Conservation (phyloP, 495 filamentous ascomycete genomes). For the Aspergillus cavernicola region DNA sequence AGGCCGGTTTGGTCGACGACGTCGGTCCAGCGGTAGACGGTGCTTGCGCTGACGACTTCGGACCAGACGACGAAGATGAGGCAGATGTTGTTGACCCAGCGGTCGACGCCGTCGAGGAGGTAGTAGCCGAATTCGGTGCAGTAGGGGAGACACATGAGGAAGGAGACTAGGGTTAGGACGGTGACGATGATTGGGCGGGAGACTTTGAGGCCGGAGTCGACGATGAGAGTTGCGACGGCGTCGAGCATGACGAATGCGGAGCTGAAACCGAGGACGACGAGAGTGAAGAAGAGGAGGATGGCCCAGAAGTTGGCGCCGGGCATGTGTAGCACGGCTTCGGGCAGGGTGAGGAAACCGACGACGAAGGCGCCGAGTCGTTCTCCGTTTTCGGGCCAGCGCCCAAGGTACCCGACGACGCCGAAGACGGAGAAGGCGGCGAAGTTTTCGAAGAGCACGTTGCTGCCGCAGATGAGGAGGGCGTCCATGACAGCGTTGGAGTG, state of each 20-base stretch:
- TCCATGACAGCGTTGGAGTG: constrained; percentile 39
- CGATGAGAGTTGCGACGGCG: constrained; percentile 20
- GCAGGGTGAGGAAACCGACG: constrained; percentile 37
- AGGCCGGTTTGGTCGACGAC: constrained; percentile 29
- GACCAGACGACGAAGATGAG: constrained; percentile 28
- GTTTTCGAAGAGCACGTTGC: constrained; percentile 38
- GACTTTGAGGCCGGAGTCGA: constrained; percentile 20
- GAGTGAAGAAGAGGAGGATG: constrained; percentile 34
- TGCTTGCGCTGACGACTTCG: constrained; percentile 23
- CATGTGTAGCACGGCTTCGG: constrained; percentile 36
- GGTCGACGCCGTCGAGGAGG: constrained; percentile 24
- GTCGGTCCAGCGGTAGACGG: constrained; percentile 27
- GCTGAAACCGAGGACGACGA: constrained; percentile 26
- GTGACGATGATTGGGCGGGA: constrained; percentile 25
- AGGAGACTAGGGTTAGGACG: constrained; percentile 20
- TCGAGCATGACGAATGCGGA: constrained; percentile 28
- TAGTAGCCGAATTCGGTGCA: constrained; percentile 27
- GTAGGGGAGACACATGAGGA: constrained; percentile 26
- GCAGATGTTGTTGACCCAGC: constrained; percentile 26
- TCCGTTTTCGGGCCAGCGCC: constrained; percentile 27
- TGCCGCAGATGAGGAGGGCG: constrained; percentile 32
- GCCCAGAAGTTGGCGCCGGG: constrained; percentile 40
- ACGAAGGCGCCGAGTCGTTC: constrained; percentile 32
- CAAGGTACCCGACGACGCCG: constrained; percentile 36
- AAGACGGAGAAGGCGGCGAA: constrained; percentile 41